Evolutionary conservation across 2,329 filamentous ascomycete genomes (phyloP).

Genomic region (Apiospora saccharicola): DNA sequence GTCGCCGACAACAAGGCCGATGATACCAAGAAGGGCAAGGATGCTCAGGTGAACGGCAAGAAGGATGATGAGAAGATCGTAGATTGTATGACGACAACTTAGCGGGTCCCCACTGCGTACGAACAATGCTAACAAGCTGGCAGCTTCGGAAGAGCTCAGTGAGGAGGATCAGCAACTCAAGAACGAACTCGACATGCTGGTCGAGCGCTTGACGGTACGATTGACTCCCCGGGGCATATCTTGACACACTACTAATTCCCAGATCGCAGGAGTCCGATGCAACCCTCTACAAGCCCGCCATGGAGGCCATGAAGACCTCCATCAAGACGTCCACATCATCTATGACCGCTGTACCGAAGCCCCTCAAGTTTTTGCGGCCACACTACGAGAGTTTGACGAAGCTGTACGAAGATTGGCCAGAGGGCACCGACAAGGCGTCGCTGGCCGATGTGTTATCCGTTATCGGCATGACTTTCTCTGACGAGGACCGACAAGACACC

Average conservation of each 20-base stretch:
- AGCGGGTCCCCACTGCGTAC: background rate
- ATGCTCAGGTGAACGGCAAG: conserved; percentile 76
- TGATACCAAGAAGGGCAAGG: conserved; percentile 64
- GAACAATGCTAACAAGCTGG: conserved; percentile 42
- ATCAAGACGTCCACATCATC: conserved; percentile 99
- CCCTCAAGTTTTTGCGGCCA: conserved; percentile 95
- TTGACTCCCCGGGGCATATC: conserved; percentile 16
- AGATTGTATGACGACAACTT: conserved; percentile 47
- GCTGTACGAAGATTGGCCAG: conserved; percentile 88
- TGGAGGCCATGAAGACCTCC: conserved; percentile 96
- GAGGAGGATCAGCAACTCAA: conserved; percentile 99
- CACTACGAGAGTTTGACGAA: conserved; percentile 92
- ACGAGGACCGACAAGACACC: conserved; percentile 94
- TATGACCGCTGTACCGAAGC: conserved; percentile 99
- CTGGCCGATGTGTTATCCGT: conserved; percentile 96
- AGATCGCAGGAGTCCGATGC: conserved; percentile 79
- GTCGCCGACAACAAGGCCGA: conserved; percentile 66
- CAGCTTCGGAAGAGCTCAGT: conserved; percentile 82
- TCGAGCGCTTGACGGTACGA: conserved; percentile 87
- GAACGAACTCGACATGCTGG: conserved; percentile 96
- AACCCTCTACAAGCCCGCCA: conserved; percentile 86
- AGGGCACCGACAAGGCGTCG: conserved; percentile 83
- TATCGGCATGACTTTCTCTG: conserved; percentile 97
- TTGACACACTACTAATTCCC: background rate
- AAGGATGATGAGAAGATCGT: conserved; percentile 73